Evolutionary conservation across 164 flowering plant genomes (phyloP).

Genomic region (Magnolia changhungtana): DNA sequence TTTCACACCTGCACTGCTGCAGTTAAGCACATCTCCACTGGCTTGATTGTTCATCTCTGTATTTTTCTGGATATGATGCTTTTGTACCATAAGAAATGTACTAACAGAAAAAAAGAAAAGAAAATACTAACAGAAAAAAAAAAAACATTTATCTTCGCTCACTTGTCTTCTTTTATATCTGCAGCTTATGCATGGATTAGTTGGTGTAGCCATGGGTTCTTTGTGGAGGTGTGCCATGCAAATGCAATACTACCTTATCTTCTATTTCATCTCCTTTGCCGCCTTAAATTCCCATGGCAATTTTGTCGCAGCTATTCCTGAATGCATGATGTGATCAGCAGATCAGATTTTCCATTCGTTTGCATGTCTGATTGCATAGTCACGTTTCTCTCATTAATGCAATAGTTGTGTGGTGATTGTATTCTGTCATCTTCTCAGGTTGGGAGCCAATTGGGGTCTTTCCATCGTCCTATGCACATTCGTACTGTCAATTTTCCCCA

Average conservation of each 20-base stretch:
- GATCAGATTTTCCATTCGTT: background rate
- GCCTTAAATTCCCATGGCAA: background rate
- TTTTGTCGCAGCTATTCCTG: background rate
- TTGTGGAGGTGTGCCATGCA: conserved; percentile 75
- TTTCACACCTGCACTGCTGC: too few relatives aligned
- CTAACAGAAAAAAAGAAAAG: background rate
- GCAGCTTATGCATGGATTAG: conserved; percentile 88
- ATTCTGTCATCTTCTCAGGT: conserved; percentile 45
- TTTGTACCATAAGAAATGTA: background rate
- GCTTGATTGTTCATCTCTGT: background rate
- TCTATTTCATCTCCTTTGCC: background rate
- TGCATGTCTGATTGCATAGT: background rate
- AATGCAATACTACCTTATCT: background rate
- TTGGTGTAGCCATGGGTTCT: conserved; percentile 86
- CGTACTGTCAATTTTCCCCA: conserved; percentile 35
- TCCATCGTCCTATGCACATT: conserved; percentile 70
- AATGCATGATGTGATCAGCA: background rate
- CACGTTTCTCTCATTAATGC: background rate
- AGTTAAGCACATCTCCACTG: too few relatives aligned
- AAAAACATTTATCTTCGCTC: background rate
- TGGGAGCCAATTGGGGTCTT: conserved; percentile 61
- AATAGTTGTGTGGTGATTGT: background rate
- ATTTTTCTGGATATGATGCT: background rate
- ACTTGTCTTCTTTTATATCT: background rate
- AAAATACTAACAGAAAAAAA: too few relatives aligned